Evolutionary conservation across 177 flowering plant genomes (phyloP).

Genomic region (Telopea speciosissima): DNA sequence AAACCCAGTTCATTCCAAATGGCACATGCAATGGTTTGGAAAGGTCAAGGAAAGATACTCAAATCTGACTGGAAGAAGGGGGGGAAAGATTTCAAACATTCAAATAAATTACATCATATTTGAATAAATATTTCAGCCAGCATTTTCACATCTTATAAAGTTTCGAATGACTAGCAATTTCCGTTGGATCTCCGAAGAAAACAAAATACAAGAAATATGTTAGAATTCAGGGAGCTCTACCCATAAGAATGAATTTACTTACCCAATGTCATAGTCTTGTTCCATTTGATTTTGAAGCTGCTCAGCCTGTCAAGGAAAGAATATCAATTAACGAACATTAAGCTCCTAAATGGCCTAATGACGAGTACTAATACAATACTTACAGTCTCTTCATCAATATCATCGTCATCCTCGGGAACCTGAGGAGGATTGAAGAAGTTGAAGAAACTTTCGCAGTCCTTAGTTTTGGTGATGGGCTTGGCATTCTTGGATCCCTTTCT

Average conservation of each 20-base stretch:
- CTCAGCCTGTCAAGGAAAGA: conserved; percentile 55
- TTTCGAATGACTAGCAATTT: no score
- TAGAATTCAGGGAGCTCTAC: no score
- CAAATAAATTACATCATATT: no score
- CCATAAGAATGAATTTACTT: conserved; percentile 8
- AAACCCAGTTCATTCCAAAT: background rate
- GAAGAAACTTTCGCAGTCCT: conserved; percentile 84
- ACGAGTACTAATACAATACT: conserved; percentile 12
- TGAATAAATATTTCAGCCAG: no score
- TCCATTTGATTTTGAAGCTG: conserved; percentile 77
- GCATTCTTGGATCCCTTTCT: conserved; percentile 87
- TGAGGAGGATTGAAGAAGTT: conserved; percentile 89
- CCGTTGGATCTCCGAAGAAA: no score
- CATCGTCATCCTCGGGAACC: conserved; percentile 87
- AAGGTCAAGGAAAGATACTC: background rate
- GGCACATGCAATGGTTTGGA: background rate
- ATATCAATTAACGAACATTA: background rate
- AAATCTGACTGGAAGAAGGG: background rate
- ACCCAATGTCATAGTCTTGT: conserved; percentile 85
- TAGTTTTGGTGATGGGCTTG: conserved; percentile 82
- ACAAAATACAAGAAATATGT: conserved; percentile 1
- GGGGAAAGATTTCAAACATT: background rate
- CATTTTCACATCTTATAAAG: no score
- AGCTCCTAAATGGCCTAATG: no score
- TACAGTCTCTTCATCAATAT: conserved; percentile 82